phyloP scores from a whole-genome alignment of 2,329 filamentous ascomycete genomes.

The Fusarium oxysporum region DNA sequence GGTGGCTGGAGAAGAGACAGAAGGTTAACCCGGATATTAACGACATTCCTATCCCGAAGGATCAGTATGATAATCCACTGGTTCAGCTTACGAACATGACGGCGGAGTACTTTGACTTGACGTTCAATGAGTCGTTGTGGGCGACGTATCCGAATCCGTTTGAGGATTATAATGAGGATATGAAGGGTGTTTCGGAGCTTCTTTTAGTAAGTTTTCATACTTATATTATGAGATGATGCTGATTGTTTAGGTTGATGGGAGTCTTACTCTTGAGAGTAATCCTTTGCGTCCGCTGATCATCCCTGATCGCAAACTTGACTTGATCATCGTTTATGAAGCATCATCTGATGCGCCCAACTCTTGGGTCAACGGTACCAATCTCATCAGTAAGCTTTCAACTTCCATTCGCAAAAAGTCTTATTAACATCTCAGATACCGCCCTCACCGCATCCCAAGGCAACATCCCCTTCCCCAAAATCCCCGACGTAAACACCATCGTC shows the following conservation, averaged over 20 bases:
- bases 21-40: constrained; percentile 22
- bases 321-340: constrained; percentile 50
- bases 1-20: constrained; percentile 26
- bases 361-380: constrained; percentile 47
- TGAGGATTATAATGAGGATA: constrained; percentile 42
- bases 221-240: not conserved
- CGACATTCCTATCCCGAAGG: constrained; percentile 31
- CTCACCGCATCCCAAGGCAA: constrained; percentile 38
- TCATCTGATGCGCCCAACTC: constrained; percentile 41
- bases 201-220: constrained; percentile 31
- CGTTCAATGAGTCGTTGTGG: constrained; percentile 49
- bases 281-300: constrained; percentile 47
- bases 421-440: constrained; percentile 16
- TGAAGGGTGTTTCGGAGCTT: constrained; percentile 42
- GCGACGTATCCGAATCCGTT: constrained; percentile 50
- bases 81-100: constrained; percentile 43
- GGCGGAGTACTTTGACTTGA: constrained; percentile 42
- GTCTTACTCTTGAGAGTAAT: constrained; percentile 47
- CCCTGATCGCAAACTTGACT: constrained; percentile 42
- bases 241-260: constrained; percentile 45
- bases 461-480: constrained; percentile 46
- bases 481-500: constrained; percentile 44
- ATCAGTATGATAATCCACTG: constrained; percentile 32
- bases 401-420: too few relatives aligned
- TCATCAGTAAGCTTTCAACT: constrained; percentile 3